Evolutionary conservation across 1,139 yeast genomes (phyloP).

Genomic region (Scheffersomyces stambukii): DNA sequence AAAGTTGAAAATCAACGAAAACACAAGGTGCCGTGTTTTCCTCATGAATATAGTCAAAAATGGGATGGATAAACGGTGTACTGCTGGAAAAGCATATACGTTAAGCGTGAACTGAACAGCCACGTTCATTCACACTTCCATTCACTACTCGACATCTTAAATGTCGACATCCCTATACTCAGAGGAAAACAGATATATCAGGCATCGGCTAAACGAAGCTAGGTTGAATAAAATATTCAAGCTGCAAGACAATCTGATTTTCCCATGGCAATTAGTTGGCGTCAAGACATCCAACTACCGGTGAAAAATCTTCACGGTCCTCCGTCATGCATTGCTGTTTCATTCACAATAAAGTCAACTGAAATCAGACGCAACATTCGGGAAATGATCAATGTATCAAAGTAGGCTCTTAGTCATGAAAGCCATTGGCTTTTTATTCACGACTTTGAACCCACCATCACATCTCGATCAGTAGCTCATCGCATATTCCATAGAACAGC

Average conservation of each 20-base stretch:
- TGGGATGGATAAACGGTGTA: constrained; percentile 12
- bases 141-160: constrained; percentile 14
- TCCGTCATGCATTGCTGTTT: constrained; percentile 17
- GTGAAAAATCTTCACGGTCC: constrained; percentile 12
- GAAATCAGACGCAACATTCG: constrained; percentile 7
- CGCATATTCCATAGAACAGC: constrained; percentile 4
- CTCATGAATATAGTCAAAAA: constrained; percentile 12
- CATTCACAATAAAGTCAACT: constrained; percentile 14
- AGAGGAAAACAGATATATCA: constrained; percentile 50
- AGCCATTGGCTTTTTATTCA: too few relatives aligned
- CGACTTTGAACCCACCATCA: too few relatives aligned
- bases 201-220: constrained; percentile 41
- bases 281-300: constrained; percentile 17
- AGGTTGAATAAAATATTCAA: constrained; percentile 18
- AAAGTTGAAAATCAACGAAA: too few relatives aligned
- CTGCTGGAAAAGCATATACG: constrained; percentile 23
- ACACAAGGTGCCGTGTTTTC: too few relatives aligned
- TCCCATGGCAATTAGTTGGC: constrained; percentile 30
- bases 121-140: constrained; percentile 41
- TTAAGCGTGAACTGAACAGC: constrained; percentile 43
- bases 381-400: constrained; percentile 4
- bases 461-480: too few relatives aligned
- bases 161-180: constrained; percentile 26
- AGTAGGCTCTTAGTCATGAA: constrained; percentile 6
- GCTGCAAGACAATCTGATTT: constrained; percentile 46